Conservation (phyloP, 2,329 filamentous ascomycete genomes). For the Cladosporium sphaerospermum region DNA sequence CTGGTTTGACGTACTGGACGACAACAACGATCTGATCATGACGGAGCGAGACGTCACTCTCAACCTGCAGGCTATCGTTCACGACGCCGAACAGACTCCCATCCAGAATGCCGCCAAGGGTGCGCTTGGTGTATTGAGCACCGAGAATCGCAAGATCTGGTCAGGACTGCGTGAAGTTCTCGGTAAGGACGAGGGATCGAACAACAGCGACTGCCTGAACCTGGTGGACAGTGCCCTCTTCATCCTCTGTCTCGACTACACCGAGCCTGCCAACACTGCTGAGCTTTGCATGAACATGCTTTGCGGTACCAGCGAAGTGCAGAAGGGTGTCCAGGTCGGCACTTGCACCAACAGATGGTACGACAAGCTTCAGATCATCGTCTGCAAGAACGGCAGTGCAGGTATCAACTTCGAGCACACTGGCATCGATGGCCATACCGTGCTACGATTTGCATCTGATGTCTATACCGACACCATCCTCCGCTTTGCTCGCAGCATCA, state of each 20-base stretch:
- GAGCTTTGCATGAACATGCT: slow-evolving; percentile 98
- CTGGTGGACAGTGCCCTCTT: slow-evolving; percentile 95
- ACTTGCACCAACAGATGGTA: slow-evolving; percentile 99
- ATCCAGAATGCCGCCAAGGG: slow-evolving; percentile 95
- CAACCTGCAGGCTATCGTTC: slow-evolving; percentile 85
- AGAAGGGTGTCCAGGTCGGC: slow-evolving; percentile 89
- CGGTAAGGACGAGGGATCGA: slow-evolving; percentile 77
- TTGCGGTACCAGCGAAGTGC: slow-evolving; percentile 85
- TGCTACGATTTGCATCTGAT: slow-evolving; percentile 91
- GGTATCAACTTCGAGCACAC: slow-evolving; percentile 99
- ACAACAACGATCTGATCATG: slow-evolving; percentile 95
- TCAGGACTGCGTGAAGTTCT: slow-evolving; percentile 83
- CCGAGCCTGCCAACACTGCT: slow-evolving; percentile 71
- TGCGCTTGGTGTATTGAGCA: slow-evolving; percentile 86
- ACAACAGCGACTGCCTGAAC: slow-evolving; percentile 91
- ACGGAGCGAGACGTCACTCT: slow-evolving; percentile 86
- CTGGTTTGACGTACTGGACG: slow-evolving; percentile 96
- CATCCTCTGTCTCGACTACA: slow-evolving; percentile 85
- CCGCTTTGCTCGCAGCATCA: slow-evolving; percentile 90
- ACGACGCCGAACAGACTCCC: slow-evolving; percentile 81
- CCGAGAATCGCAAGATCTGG: slow-evolving; percentile 95
- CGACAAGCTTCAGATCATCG: slow-evolving; percentile 97
- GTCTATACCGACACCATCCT: slow-evolving; percentile 97
- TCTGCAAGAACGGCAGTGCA: slow-evolving; percentile 96
- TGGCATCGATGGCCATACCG: slow-evolving; percentile 94